Conservation (phyloP, 495 filamentous ascomycete genomes). For the Podospora tetraspora region DNA sequence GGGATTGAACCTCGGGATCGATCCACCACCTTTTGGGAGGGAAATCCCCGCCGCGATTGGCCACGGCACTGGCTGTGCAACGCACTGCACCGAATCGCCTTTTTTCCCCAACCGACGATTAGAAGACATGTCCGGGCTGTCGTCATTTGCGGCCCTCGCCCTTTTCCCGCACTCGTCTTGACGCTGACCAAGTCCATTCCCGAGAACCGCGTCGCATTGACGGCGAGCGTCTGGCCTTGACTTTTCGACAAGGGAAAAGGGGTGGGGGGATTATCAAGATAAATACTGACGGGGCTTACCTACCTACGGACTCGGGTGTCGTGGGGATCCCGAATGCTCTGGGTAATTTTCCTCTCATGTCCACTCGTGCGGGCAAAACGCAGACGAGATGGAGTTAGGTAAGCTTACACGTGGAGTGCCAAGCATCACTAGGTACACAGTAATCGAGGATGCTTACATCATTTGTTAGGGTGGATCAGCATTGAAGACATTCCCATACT, state of each 20-base stretch:
- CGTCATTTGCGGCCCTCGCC: neutral
- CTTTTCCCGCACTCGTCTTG: neutral
- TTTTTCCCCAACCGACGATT: neutral
- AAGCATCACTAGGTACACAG: too few species aligned
- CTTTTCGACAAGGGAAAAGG: too few species aligned
- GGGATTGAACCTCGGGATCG: neutral
- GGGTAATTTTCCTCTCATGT: too few species aligned
- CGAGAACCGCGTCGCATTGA: neutral
- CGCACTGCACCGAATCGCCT: neutral
- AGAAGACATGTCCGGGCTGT: neutral
- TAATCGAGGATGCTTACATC: neutral
- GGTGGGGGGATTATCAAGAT: neutral
- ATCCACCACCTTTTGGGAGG: neutral
- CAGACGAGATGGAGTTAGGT: too few species aligned
- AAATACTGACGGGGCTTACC: neutral
- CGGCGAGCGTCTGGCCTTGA: neutral
- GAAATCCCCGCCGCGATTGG: neutral
- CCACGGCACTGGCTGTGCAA: neutral
- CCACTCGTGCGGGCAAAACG: too few species aligned
- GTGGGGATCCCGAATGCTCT: neutral
- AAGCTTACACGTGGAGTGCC: too few species aligned
- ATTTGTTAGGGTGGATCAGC: neutral
- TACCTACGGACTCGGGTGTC: neutral
- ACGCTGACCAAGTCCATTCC: neutral
- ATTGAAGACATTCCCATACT: neutral